A percentile compares a stretch with the other conserved stretches of the same genome.
These are phyloP conservation scores for Arabidopsis arenosa DNA, from an alignment of 345 rosid genomes.

Conservation along the genomic window DNA sequence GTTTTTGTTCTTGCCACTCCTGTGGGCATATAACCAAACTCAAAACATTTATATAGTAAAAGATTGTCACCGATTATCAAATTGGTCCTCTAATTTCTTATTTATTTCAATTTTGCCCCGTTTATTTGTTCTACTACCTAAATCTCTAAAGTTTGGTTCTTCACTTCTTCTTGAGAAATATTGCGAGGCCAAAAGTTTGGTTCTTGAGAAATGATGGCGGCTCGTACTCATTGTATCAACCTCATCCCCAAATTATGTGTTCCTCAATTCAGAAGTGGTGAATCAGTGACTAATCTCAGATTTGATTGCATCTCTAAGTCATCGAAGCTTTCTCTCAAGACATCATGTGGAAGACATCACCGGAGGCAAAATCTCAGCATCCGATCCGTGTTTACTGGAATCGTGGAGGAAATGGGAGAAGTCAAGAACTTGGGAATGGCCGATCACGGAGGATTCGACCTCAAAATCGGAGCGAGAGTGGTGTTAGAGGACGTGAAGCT, in stretches of 20 bases:
- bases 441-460: slow-evolving; percentile 66
- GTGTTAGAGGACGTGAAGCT: slow-evolving; percentile 68
- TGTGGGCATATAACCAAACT: slow-evolving; percentile 22
- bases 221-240: slow-evolving; percentile 19
- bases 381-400: slow-evolving; percentile 79
- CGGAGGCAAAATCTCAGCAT: slow-evolving; percentile 39
- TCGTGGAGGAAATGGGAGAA: slow-evolving; percentile 87
- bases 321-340: slow-evolving; percentile 36
- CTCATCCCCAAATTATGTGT: slow-evolving; percentile 34
- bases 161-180: background rate
- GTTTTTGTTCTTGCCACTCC: slow-evolving; percentile 8
- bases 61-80: background rate
- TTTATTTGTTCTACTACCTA: background rate
- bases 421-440: slow-evolving; percentile 59
- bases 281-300: slow-evolving; percentile 26
- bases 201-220: slow-evolving; percentile 29
- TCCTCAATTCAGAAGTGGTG: slow-evolving; percentile 2
- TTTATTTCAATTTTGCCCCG: background rate
- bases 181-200: background rate
- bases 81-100: background rate
- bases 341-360: slow-evolving; percentile 30
- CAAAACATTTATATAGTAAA: slow-evolving; percentile 7
- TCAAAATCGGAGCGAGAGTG: slow-evolving; percentile 64
- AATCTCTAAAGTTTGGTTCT: background rate
- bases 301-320: slow-evolving; percentile 31